Evolutionary conservation across 768 basidiomycete genomes (phyloP), one percentile per base, ranked within the genome.

Genomic region (Mycena haematopus): DNA sequence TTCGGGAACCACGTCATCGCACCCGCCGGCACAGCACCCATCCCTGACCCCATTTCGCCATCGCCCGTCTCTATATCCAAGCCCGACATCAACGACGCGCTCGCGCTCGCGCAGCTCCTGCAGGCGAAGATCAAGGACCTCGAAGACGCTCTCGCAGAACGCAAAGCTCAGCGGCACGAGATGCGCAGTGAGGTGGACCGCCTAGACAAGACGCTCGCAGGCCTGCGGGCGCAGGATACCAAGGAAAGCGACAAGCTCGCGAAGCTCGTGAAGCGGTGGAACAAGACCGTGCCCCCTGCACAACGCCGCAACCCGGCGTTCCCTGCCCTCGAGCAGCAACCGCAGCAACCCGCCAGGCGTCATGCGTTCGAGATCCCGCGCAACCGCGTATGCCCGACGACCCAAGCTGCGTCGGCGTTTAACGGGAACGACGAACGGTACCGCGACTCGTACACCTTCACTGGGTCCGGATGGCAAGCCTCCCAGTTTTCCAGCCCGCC

Each of bases 1-100:
- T 56, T 65, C 55, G 58, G 63, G 19, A 65, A 65, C 58, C 54
- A 57, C 21, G 22, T 33, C 35, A 65, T 65, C 40, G 63, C 55
- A 0, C 58, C 63, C 35, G 58, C 50, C 10, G 63, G 63, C 21
- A 15, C 58, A 24, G 25, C 56, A 22, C n/a, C 47, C 40, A 22
- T 29, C 11, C 50, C 61, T 9, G 11, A 29, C 38, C 22, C 33
- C 21, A 15, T 38, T 15, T 36, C 9, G 29, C 29, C 29, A 31
- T 31, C 36, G 36, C 14, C 36, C 36, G 36, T 14, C 36, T 15
- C 36, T 10, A 10, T 11, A 36, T 36, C 36, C 15, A 15, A n/a
- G 8, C 21, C 47, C 24, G 42, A 59, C 29, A 9, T 52, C 0
- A 31, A 15, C 25, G 63, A 65, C 15, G n/a, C 42, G 19, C 49